Evolutionary conservation across 78 protist genomes (phyloP).

Genomic region (Polysphondylium violaceum): DNA sequence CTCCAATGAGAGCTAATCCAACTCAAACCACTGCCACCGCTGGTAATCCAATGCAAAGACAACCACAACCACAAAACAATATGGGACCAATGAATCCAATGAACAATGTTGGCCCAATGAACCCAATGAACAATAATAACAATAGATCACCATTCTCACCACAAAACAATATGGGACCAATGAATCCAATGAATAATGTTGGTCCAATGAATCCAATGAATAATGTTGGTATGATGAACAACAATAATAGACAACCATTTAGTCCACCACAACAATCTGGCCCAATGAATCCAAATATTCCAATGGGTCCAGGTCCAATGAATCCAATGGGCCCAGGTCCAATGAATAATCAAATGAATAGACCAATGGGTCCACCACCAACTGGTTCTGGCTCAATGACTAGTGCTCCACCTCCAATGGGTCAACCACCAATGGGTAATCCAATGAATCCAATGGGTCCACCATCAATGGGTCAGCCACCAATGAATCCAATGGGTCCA

Average conservation of each 20-base stretch:
- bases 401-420: constrained; percentile 2
- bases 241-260: too few relatives aligned
- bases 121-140: background rate
- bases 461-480: background rate
- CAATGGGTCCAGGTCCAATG: background rate
- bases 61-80: background rate
- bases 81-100: background rate
- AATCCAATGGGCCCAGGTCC: background rate
- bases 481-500: background rate
- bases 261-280: constrained; percentile 4
- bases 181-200: background rate
- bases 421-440: constrained; percentile 7
- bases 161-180: background rate
- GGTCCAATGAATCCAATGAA: background rate
- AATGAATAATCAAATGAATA: background rate
- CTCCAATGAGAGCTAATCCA: background rate
- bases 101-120: background rate
- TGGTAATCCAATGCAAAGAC: background rate
- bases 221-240: background rate
- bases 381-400: too few relatives aligned
- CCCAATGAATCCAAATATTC: background rate
- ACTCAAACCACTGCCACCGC: background rate
- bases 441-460: constrained; percentile 10
- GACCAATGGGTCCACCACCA: constrained; percentile 4
- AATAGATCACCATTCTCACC: background rate